Base-by-base conservation (phyloP, 352 stramenopile genomes). In the Phytophthora pluvialis region DNA sequence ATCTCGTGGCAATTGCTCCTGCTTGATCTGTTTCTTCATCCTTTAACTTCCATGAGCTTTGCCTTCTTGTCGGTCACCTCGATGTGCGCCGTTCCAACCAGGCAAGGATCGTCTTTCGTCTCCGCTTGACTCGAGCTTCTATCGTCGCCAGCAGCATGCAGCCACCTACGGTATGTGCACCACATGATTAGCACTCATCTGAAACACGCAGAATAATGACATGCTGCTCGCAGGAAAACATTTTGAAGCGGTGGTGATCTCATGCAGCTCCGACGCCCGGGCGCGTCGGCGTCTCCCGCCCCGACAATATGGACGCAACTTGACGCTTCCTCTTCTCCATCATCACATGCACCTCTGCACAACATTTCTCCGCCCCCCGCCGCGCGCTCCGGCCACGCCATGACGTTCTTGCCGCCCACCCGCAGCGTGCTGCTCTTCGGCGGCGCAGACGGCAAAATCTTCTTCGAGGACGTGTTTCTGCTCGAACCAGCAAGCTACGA, bases 401-500 rank as follows among this genome's bases (percentile, higher is more conserved):
- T 88, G 73, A 79, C 81, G 49, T 67, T 88, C 28, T 60, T 92
- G 28, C 18, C 57, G 28, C 68, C 78, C 25, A 78, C 70, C 4
- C 40, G 60, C 13, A 90, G 80, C 69, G 54, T 88, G 40, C 64
- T 92, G 13, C 42, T 90, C 18, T 90, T 90, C 53, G 83, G 83
- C 16, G 83, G 83, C 11, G 87, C 78, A 15, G 77, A 89, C 67
- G 77, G 80, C 28, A 65, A 77, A 42, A 66, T 76, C 33, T 87
- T 87, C 60, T 83, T 82, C 57, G 77, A 85, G 51, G 84, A 93
- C 60, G 72, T 89, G 16, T 74, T 83, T 69, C 28, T 90, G 32
- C 67, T 90, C 15, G 77, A 90, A 53, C 77, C 74, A 11, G 38
- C 50, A 8, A 36, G 61, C 5, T 80, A 80, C 57, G 67, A 18